A percentile compares a stretch with the other conserved stretches of the same genome.
These are phyloP conservation scores for Zygosaccharomyces rouxii DNA, from an alignment of 805 yeast species.

Conservation along the genomic window DNA sequence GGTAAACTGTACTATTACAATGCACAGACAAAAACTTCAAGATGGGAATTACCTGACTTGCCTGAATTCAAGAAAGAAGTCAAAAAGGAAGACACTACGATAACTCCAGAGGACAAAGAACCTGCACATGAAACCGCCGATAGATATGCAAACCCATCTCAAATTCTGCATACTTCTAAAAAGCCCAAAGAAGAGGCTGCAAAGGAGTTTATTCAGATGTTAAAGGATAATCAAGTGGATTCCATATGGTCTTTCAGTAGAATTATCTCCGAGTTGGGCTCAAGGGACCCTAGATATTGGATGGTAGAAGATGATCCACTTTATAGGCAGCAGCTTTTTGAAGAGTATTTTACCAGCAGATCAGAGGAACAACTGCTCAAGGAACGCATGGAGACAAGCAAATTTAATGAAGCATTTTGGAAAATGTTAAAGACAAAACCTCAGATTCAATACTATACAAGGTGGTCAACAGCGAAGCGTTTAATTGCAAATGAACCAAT, in stretches of 20 bases:
- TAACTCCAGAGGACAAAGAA: not conserved
- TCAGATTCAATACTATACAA: constrained; percentile 49
- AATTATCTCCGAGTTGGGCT: constrained; percentile 52
- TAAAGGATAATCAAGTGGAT: constrained; percentile 55
- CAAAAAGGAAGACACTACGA: constrained; percentile 13
- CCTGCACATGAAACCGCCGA: constrained; percentile 10
- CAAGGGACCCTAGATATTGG: constrained; percentile 66
- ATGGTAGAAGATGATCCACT: constrained; percentile 52
- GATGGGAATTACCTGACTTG: constrained; percentile 71
- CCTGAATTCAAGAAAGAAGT: constrained; percentile 32
- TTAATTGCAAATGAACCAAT: constrained; percentile 60
- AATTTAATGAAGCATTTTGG: constrained; percentile 51
- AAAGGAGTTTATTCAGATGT: constrained; percentile 46
- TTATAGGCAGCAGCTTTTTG: constrained; percentile 56
- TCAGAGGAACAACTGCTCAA: constrained; percentile 48
- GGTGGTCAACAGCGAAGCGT: constrained; percentile 60
- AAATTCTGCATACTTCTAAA: constrained; percentile 28
- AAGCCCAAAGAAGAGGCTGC: constrained; percentile 38
- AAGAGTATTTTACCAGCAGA: constrained; percentile 53
- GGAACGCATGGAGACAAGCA: constrained; percentile 49
- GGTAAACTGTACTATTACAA: constrained; percentile 71
- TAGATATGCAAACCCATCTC: constrained; percentile 24
- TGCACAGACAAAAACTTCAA: constrained; percentile 56
- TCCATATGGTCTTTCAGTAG: constrained; percentile 70
- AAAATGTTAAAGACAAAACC: constrained; percentile 42